A percentile compares a stretch with the other conserved stretches of the same genome.
phyloP scores from a whole-genome alignment of 176 grass and related monocot species.

The Areca catechu region DNA sequence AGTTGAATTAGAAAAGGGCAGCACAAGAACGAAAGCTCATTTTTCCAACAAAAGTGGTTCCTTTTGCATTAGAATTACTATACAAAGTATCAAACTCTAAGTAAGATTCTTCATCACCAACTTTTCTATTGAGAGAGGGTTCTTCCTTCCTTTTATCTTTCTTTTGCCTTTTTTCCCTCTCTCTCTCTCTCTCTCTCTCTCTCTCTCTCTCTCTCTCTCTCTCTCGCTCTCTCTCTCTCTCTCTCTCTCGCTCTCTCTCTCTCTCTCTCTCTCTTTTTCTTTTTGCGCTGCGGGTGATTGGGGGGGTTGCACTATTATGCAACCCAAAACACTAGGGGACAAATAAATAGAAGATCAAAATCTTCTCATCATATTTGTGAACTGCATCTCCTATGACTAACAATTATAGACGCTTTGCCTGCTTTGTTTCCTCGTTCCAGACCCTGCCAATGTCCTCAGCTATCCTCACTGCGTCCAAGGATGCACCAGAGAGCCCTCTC shows the following conservation, averaged over 20 bases:
- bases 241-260: neutral
- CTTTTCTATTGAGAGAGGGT: slow-evolving; percentile 13
- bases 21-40: no score
- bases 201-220: neutral
- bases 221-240: neutral
- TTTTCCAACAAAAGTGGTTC: no score
- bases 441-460: slow-evolving; percentile 31
- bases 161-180: neutral
- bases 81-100: neutral
- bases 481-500: slow-evolving; percentile 35
- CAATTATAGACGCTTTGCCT: slow-evolving; percentile 19
- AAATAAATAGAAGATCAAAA: neutral
- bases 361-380: slow-evolving; percentile 23
- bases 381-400: slow-evolving; percentile 22
- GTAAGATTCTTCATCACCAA: slow-evolving; percentile 11
- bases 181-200: neutral
- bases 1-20: no score
- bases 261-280: neutral
- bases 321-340: no score
- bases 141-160: neutral
- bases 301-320: no score
- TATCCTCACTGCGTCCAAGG: slow-evolving; percentile 20
- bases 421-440: slow-evolving; percentile 31
- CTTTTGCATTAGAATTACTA: no score
- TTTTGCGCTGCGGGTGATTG: no score